Percentiles rank a stretch among this genome's conserved stretches.
Conservation (phyloP, 225 moss, liverwort and hornwort genomes). For the Bryoerythrophyllum caledonicum region DNA sequence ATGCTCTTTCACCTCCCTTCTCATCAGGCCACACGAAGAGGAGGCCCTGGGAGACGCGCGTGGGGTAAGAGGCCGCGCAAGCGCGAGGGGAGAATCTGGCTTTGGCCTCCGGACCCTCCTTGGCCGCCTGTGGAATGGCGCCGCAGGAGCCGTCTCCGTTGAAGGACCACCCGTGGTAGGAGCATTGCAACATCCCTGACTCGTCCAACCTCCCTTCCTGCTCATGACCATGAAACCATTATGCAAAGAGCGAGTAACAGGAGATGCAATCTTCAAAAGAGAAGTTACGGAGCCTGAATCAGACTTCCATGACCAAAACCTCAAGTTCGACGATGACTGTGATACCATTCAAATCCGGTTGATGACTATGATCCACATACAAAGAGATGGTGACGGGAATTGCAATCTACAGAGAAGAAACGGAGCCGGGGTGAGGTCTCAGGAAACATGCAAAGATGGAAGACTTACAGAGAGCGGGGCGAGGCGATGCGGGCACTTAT, state of each 20-base stretch:
- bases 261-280: no score
- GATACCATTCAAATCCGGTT: no score
- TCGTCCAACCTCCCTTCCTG: slow-evolving; percentile 95
- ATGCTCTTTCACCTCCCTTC: slow-evolving; percentile 83
- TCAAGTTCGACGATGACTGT: no score
- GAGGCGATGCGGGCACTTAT: slow-evolving; percentile 96
- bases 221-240: slow-evolving; percentile 32
- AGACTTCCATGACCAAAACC: no score
- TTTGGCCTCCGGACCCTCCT: slow-evolving; percentile 75
- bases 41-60: slow-evolving; percentile 85
- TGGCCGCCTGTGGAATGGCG: slow-evolving; percentile 84
- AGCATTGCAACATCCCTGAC: slow-evolving; percentile 91
- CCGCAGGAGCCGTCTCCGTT: slow-evolving; percentile 86
- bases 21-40: slow-evolving; percentile 98
- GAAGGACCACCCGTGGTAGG: slow-evolving; percentile 99
- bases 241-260: slow-evolving; percentile 4
- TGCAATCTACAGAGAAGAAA: no score
- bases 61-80: slow-evolving; percentile 78
- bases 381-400: no score
- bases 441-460: not conserved
- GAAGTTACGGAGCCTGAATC: no score
- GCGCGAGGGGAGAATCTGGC: slow-evolving; percentile 81
- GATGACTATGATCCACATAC: not conserved
- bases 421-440: no score
- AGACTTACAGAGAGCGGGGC: slow-evolving; percentile 84